Base-by-base conservation (phyloP, 2,329 filamentous ascomycete species). In the Penicillium sp. region DNA sequence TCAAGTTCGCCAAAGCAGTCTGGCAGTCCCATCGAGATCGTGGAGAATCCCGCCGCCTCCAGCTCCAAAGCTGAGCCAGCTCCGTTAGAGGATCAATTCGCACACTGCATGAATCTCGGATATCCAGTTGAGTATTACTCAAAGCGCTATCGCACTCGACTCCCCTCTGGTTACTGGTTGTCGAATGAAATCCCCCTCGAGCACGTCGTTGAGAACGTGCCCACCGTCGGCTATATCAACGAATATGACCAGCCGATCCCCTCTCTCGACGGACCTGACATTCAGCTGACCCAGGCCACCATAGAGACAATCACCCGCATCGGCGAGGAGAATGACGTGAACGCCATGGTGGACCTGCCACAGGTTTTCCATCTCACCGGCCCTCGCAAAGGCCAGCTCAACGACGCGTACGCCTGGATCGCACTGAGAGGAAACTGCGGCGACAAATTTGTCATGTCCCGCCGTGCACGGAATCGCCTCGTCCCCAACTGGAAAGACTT, bases 401-500 rank as follows among this genome's bases (percentile, higher is more conserved):
- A 39, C 14, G 49, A 51, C 11, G 49, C 49, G 5, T 51, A 51
- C n/a, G 49, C 49, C 31, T 51, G 49, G 49, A 39, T 51, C 20
- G 49, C 49, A 6, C 49, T 51, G 11, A 17, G 49, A 39, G 49
- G 34, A 28, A 38, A 51, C 12, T 35, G 25, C 5, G 49, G 14
- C 10, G 22, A 51, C 12, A 37, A 15, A n/a, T 51, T 51, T 28
- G 35, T n/a, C 11, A 51, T 51, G 49, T 51, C 49, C 10, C 49
- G 49, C 20, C 31, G 35, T 4, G 49, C 49, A 5, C 49, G 49
- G 5, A 51, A 39, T 11, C 49, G 35, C 8, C 49, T 51, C 11
- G 49, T 39, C 15, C 49, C 49, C 8, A 51, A 38, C 20, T 51
- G 49, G 49, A 51, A 39, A 17, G 5, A 11, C 1, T 12, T 51